phyloP scores from a whole-genome alignment of 495 filamentous ascomycete genomes.

The Xylaria palmicola region DNA sequence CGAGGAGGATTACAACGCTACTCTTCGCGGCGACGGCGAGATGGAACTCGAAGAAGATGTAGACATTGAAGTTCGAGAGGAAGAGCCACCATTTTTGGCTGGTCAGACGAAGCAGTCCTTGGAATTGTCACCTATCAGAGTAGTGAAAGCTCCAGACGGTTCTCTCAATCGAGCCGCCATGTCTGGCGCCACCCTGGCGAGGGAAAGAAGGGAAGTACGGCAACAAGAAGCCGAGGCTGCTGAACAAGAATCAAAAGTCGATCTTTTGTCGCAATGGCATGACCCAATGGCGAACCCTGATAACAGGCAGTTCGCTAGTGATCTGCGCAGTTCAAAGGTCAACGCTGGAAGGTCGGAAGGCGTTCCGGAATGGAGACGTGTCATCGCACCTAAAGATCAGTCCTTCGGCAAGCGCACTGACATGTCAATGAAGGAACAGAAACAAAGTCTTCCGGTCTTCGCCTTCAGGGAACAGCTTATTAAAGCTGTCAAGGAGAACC shows the following conservation, averaged over 20 bases:
- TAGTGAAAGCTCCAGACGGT: slow-evolving; percentile 96
- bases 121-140: slow-evolving; percentile 90
- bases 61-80: slow-evolving; percentile 93
- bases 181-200: slow-evolving; percentile 85
- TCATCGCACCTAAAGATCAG: slow-evolving; percentile 76
- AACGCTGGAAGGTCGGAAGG: slow-evolving; percentile 49
- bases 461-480: slow-evolving; percentile 87
- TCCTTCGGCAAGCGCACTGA: slow-evolving; percentile 82
- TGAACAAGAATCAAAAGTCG: slow-evolving; percentile 74
- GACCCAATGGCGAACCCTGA: slow-evolving; percentile 91
- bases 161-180: slow-evolving; percentile 94
- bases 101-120: slow-evolving; percentile 95
- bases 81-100: slow-evolving; percentile 93
- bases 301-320: slow-evolving; percentile 80
- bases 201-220: slow-evolving; percentile 82
- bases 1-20: slow-evolving; percentile 90
- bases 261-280: slow-evolving; percentile 90
- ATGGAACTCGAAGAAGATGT: slow-evolving; percentile 97
- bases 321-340: slow-evolving; percentile 62
- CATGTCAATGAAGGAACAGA: slow-evolving; percentile 93
- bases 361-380: slow-evolving; percentile 91
- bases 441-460: slow-evolving; percentile 86
- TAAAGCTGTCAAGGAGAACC: slow-evolving; percentile 83
- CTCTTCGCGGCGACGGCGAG: slow-evolving; percentile 77
- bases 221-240: slow-evolving; percentile 86